Conservation (phyloP, 306 rosid species). For the Prunus mongolica region DNA sequence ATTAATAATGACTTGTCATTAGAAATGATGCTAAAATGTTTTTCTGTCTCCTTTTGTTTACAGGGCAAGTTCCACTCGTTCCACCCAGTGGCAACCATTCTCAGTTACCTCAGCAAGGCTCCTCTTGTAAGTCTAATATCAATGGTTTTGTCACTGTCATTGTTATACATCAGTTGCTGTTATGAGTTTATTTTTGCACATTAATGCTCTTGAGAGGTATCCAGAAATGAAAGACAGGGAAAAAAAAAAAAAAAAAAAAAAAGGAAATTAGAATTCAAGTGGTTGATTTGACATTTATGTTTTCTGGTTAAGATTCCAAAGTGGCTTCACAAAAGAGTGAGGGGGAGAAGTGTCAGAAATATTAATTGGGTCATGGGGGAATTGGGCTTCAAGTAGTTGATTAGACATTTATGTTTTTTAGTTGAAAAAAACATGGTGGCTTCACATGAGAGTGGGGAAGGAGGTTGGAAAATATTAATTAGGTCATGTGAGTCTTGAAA, state of each 20-base stretch:
- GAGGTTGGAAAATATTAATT: not conserved
- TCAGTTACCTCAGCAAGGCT: constrained; percentile 93
- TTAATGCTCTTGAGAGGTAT: not conserved
- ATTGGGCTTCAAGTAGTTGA: not conserved
- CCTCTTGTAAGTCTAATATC: constrained; percentile 72
- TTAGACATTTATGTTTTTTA: not conserved
- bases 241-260: not conserved
- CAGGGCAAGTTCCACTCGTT: constrained; percentile 93
- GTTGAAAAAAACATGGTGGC: not conserved
- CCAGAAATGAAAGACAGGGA: not conserved
- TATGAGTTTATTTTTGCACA: not conserved
- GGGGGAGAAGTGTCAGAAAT: not conserved
- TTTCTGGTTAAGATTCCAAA: not conserved
- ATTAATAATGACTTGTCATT: too few relatives aligned
- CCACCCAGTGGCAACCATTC: constrained; percentile 95
- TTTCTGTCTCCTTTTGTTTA: constrained; percentile 8
- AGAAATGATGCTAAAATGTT: not conserved
- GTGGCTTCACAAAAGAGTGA: too few relatives aligned
- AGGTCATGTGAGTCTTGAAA: not conserved
- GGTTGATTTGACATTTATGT: not conserved
- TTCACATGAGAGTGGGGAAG: too few relatives aligned
- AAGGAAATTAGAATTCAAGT: not conserved
- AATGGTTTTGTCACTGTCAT: too few relatives aligned
- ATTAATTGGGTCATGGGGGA: not conserved
- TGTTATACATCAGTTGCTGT: too few relatives aligned